Evolutionary conservation across 805 yeast genomes (phyloP).

Genomic region (Tetrapisispora fleetii): DNA sequence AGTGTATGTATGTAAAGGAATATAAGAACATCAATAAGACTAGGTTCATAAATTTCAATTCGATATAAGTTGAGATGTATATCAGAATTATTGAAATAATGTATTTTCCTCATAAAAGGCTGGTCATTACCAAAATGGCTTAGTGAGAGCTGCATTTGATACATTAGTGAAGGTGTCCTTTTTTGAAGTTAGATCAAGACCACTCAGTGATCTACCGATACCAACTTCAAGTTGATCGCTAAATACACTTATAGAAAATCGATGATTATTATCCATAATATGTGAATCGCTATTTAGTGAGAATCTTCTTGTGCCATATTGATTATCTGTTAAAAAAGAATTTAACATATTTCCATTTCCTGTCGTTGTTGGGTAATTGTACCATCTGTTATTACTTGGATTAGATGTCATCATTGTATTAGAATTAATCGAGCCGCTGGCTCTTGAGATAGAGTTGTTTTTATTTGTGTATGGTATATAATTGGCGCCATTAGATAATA

Average conservation of each 20-base stretch:
- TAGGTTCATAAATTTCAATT: too few species aligned
- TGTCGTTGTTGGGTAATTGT: background rate
- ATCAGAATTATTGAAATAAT: too few species aligned
- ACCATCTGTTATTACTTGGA: background rate
- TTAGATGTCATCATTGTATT: background rate
- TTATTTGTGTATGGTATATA: slow-evolving; percentile 5
- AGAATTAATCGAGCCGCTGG: slow-evolving; percentile 8
- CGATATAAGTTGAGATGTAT: too few species aligned
- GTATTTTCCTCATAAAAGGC: too few species aligned
- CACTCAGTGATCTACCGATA: slow-evolving; percentile 25
- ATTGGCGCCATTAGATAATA: slow-evolving; percentile 25
- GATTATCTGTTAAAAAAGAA: background rate
- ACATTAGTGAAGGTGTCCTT: slow-evolving; percentile 1
- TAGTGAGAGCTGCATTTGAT: background rate
- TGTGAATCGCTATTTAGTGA: background rate
- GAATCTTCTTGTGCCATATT: background rate
- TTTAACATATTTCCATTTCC: background rate
- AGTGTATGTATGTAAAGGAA: too few species aligned
- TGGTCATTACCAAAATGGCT: background rate
- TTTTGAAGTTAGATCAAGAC: slow-evolving; percentile 15
- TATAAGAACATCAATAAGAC: too few species aligned
- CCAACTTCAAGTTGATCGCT: slow-evolving; percentile 22
- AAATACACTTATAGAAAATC: slow-evolving; percentile 5
- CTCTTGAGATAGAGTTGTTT: slow-evolving; percentile 25
- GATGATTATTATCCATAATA: background rate